These are phyloP conservation scores for Gastrodia elata DNA, from an alignment of 106 monocot species.

Conservation along the genomic window DNA sequence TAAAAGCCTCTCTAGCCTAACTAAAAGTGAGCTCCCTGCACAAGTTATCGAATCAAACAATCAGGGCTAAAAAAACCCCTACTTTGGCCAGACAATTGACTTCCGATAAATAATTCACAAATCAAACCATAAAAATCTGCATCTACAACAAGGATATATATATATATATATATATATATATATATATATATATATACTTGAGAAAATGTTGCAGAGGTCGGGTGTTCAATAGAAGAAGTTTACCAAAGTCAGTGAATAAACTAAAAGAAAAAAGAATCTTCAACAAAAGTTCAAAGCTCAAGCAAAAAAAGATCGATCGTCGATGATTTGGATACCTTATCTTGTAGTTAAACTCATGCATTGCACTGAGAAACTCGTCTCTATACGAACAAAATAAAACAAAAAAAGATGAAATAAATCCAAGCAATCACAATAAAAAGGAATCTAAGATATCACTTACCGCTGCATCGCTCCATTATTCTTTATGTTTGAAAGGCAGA, in stretches of 20 bases:
- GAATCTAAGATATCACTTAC: neutral
- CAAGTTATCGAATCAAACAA: too few species aligned
- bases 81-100: too few species aligned
- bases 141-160: neutral
- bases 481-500: neutral
- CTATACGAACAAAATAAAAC: neutral
- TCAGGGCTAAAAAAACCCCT: too few species aligned
- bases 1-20: too few species aligned
- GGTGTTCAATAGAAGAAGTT: neutral
- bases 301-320: neutral
- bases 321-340: neutral
- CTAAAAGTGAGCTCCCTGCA: too few species aligned
- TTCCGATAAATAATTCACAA: neutral
- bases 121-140: neutral
- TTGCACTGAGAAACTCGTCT: conserved; percentile 3
- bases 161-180: too few species aligned
- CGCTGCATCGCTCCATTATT: neutral
- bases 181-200: too few species aligned
- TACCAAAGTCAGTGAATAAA: neutral
- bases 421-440: neutral
- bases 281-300: neutral
- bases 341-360: neutral
- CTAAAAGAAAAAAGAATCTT: neutral
- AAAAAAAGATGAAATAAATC: neutral
- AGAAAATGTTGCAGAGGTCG: neutral